Evolutionary conservation across 179 eudicot genomes (phyloP).

Genomic region (Patellifolia procumbens): DNA sequence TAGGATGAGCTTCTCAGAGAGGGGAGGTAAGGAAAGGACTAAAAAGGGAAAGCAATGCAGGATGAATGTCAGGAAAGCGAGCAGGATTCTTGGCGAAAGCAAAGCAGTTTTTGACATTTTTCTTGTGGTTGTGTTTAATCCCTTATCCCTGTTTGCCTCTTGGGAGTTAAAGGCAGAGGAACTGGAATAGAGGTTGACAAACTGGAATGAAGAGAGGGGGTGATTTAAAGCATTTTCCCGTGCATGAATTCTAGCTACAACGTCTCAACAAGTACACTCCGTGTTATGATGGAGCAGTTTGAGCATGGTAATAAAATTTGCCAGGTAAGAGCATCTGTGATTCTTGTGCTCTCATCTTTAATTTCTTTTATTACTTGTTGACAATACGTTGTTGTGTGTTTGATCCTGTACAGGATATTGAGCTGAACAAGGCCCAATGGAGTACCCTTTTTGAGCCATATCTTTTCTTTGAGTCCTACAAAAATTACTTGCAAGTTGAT

Average conservation of each 20-base stretch:
- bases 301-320: conserved; percentile 67
- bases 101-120: too few relatives aligned
- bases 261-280: conserved; percentile 77
- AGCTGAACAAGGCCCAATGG: conserved; percentile 69
- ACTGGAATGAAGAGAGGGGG: too few relatives aligned
- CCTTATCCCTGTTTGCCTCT: too few relatives aligned
- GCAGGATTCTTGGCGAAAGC: too few relatives aligned
- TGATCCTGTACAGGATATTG: conserved; percentile 60
- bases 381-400: conserved; percentile 17
- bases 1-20: conserved; percentile 33
- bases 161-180: too few relatives aligned
- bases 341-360: background rate
- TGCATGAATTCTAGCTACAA: conserved; percentile 94
- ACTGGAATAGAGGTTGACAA: too few relatives aligned
- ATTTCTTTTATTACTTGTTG: conserved; percentile 6
- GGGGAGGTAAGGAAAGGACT: too few relatives aligned
- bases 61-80: too few relatives aligned
- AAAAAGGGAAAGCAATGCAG: too few relatives aligned
- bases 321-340: conserved; percentile 45
- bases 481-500: conserved; percentile 89
- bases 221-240: too few relatives aligned
- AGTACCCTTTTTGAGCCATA: conserved; percentile 70
- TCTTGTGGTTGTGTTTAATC: too few relatives aligned
- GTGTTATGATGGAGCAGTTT: conserved; percentile 86
- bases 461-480: conserved; percentile 71